Evolutionary conservation across 441 rosid genomes (phyloP).

Genomic region (Arabidopsis hybrid): DNA sequence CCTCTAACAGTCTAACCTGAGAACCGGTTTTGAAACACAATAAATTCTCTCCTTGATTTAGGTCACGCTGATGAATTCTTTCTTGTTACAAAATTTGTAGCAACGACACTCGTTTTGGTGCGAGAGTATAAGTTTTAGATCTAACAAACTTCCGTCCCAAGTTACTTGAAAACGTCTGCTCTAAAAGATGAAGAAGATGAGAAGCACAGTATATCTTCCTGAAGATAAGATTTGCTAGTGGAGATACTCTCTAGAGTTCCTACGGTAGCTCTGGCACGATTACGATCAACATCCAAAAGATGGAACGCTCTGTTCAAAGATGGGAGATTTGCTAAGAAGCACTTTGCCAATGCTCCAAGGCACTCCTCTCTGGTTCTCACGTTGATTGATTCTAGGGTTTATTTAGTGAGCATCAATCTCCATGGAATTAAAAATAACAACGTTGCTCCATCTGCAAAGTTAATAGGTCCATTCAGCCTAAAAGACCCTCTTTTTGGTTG

Average conservation of each 20-base stretch:
- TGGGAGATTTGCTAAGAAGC: neutral
- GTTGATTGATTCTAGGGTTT: neutral
- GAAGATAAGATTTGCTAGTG: constrained; percentile 5
- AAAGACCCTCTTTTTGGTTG: neutral
- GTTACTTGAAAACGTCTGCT: no score
- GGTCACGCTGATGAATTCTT: no score
- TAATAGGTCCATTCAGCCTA: constrained; percentile 3
- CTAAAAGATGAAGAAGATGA: no score
- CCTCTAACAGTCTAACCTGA: no score
- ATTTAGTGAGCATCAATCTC: neutral
- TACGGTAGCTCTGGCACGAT: neutral
- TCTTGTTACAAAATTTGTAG: no score
- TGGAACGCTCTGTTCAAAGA: constrained; percentile 8
- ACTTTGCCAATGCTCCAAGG: no score
- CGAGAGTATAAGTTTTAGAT: no score
- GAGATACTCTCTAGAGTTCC: constrained; percentile 19
- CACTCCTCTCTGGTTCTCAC: neutral
- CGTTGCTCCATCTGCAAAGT: neutral
- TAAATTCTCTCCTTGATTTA: no score
- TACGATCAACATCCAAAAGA: neutral
- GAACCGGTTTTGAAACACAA: no score
- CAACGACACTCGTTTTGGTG: no score
- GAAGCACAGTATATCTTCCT: no score
- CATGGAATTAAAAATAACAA: neutral
- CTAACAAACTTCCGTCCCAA: neutral